Conservation (phyloP, 257 asterid species). For the Henckelia pumila region DNA sequence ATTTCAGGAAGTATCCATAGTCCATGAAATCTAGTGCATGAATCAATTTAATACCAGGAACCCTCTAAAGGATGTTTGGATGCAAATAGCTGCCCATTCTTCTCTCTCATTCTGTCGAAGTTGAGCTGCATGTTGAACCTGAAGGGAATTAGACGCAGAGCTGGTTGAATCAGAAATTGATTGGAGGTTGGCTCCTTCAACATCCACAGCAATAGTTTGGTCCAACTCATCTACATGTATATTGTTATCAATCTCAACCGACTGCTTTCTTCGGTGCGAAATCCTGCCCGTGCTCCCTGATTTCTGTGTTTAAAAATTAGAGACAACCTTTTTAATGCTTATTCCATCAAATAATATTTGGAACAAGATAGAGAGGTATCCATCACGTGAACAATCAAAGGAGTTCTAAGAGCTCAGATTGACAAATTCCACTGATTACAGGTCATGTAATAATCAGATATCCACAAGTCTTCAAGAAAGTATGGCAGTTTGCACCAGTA, state of each 20-base stretch:
- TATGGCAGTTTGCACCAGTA: not conserved
- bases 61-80: constrained; percentile 93
- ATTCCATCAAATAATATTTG: constrained; percentile 2
- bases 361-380: constrained; percentile 6
- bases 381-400: not conserved
- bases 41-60: constrained; percentile 61
- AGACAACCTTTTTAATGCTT: constrained; percentile 19
- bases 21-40: constrained; percentile 1
- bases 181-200: constrained; percentile 39
- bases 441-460: not conserved
- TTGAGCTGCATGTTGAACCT: constrained; percentile 41
- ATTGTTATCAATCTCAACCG: constrained; percentile 44
- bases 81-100: constrained; percentile 85
- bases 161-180: constrained; percentile 41
- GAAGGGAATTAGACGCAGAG: constrained; percentile 51
- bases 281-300: constrained; percentile 43
- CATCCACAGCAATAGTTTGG: constrained; percentile 32
- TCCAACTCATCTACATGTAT: constrained; percentile 40
- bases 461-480: not conserved
- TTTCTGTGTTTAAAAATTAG: constrained; percentile 36
- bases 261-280: constrained; percentile 51
- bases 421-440: not conserved
- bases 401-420: constrained; percentile 1
- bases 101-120: constrained; percentile 47
- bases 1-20: not conserved